Evolutionary conservation across 2,329 filamentous ascomycete genomes (phyloP), one percentile per base, ranked within the genome.

Genomic region (Chaetomium olivaceum): DNA sequence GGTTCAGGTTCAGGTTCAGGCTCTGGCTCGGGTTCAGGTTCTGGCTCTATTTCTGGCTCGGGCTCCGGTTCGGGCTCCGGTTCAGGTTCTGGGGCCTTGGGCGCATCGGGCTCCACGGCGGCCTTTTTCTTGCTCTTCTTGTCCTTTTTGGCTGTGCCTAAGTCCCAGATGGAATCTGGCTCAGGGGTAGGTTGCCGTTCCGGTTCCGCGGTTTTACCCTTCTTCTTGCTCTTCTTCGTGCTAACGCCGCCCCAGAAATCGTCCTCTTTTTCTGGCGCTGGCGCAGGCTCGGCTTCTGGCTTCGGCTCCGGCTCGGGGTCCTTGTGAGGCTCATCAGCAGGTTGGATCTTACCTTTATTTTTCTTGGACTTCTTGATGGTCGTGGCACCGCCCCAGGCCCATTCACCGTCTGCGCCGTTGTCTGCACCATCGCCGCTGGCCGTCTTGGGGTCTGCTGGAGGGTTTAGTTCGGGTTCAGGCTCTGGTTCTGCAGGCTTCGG

Each of bases 1-100:
- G 73, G 70, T 31, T 76, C 74, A 21, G 71, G 61, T 33, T 67
- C 77, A 2, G 76, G 73, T 61, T 77, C 76, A 1, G 73, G 75
- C n/a, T 76, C 76, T 1, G 61, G 59, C n/a, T 55, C 54, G 68
- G 63, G 64, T 61, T 66, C 59, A 29, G 56, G 43, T n/a, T 33
- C 54, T 1, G 62, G 36, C 33, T 63, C 58, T 4, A 61, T 58
- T 11, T 58, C 29, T 0, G 62, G 48, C 14, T 54, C 36, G 4
- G 77, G 75, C 31, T 63, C 63, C 3, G 71, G 67, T 8, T 68
- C 67, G 3, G 62, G 50, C 46, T 63, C 58, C 4, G 63, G 63
- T 21, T 55, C 36, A 14, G 57, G 36, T 16, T 59, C 52, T 9
- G 57, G 56, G n/a, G 48, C 50, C 21, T 60, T 61, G 16, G 52